A percentile compares a stretch with the other conserved stretches of the same genome.
These are phyloP conservation scores for Euptelea pleiosperma DNA, from an alignment of 164 flowering plant species.

Conservation along the genomic window DNA sequence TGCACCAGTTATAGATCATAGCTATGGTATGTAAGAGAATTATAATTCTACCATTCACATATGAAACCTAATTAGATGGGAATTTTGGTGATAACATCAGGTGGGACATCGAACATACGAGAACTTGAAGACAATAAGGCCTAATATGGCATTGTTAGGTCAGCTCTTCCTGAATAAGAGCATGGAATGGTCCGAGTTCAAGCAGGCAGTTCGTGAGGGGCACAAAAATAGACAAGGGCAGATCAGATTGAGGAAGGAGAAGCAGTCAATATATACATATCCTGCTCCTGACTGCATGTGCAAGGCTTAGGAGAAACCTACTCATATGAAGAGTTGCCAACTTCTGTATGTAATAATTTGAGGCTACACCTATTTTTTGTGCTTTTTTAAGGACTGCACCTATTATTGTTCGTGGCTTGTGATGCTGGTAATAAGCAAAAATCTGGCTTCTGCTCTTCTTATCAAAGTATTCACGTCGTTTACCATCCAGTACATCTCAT, in stretches of 20 bases:
- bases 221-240: slow-evolving; percentile 82
- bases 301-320: slow-evolving; percentile 25
- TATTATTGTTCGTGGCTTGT: slow-evolving; percentile 25
- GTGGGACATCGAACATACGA: slow-evolving; percentile 81
- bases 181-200: slow-evolving; percentile 79
- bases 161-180: slow-evolving; percentile 84
- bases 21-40: too few relatives aligned
- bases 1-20: too few relatives aligned
- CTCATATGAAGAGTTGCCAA: too few relatives aligned
- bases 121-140: slow-evolving; percentile 84
- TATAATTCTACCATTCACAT: background rate
- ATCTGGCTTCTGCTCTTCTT: too few relatives aligned
- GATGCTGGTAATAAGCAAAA: slow-evolving; percentile 17
- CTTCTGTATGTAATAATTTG: slow-evolving; percentile 7
- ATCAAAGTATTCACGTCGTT: too few relatives aligned
- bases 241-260: slow-evolving; percentile 56
- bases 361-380: background rate
- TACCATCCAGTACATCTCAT: too few relatives aligned
- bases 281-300: slow-evolving; percentile 99
- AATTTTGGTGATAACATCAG: slow-evolving; percentile 38
- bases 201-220: slow-evolving; percentile 61
- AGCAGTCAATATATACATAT: slow-evolving; percentile 90
- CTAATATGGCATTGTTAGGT: slow-evolving; percentile 89
- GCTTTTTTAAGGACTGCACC: too few relatives aligned
- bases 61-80: background rate